Conservation (phyloP, 176 grass and related monocot species). For the Hyparrhenia diplandra region DNA sequence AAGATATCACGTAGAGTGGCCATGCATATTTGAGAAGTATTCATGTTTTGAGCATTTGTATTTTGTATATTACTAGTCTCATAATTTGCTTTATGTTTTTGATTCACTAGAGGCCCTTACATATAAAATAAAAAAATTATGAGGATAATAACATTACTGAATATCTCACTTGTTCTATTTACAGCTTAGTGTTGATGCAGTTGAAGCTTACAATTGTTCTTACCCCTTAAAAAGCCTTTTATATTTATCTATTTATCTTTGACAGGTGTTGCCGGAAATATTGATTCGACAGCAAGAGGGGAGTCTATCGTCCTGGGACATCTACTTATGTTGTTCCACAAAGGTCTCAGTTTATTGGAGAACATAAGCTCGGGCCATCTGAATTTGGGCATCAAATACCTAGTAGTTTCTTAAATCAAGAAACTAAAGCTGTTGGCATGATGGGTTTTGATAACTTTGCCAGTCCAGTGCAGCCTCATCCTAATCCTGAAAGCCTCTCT, state of each 20-base stretch:
- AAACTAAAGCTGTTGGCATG: conserved; percentile 34
- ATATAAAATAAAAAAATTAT: background rate
- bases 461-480: conserved; percentile 46
- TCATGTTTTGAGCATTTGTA: conserved; percentile 6
- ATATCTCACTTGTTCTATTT: conserved; percentile 4
- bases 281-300: conserved; percentile 35
- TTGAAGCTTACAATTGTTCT: conserved; percentile 1
- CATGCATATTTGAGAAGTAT: background rate
- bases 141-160: background rate
- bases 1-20: conserved; percentile 7
- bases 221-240: background rate
- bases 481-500: conserved; percentile 83
- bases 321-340: conserved; percentile 63
- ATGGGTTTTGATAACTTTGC: conserved; percentile 30
- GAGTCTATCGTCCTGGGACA: conserved; percentile 38
- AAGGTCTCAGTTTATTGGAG: conserved; percentile 57
- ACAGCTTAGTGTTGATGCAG: background rate
- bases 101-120: background rate
- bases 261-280: conserved; percentile 49
- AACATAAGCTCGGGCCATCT: conserved; percentile 42
- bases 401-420: conserved; percentile 38
- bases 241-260: conserved; percentile 27
- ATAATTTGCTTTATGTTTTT: background rate
- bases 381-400: conserved; percentile 40
- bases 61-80: background rate